Conservation (phyloP, 2,329 filamentous ascomycete species). For the Cyanodermella asteris region DNA sequence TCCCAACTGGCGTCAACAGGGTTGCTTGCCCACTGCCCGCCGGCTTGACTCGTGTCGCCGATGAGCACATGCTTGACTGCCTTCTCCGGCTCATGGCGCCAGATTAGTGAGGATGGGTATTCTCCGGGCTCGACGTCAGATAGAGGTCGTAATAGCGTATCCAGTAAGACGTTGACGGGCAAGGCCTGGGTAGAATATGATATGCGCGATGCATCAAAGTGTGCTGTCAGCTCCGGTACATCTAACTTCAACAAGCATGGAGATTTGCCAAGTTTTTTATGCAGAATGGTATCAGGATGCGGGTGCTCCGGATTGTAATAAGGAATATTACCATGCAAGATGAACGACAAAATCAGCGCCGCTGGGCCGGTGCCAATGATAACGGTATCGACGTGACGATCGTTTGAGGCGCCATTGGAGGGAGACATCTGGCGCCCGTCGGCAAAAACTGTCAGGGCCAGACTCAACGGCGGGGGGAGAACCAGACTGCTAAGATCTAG, state of each 20-base stretch:
- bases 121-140: conserved; percentile 33
- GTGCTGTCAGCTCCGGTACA: conserved; percentile 28
- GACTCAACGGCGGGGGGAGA: no score
- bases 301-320: conserved; percentile 27
- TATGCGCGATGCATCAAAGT: conserved; percentile 33
- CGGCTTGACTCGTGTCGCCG: conserved; percentile 27
- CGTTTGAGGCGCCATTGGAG: no score
- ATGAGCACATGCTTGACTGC: conserved; percentile 32
- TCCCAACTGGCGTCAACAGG: conserved; percentile 29
- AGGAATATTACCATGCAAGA: conserved; percentile 38
- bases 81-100: conserved; percentile 28
- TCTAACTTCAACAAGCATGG: conserved; percentile 26
- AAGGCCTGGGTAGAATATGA: conserved; percentile 40
- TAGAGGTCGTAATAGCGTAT: conserved; percentile 35
- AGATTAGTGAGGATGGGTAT: conserved; percentile 28
- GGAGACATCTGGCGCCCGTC: no score
- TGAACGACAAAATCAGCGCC: conserved; percentile 39
- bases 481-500: no score
- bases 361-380: conserved; percentile 36
- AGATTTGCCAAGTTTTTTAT: conserved; percentile 28
- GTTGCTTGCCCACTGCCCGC: conserved; percentile 38
- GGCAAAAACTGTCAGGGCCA: conserved; percentile 1
- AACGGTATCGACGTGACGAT: conserved; percentile 2
- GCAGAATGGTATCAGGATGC: conserved; percentile 35
- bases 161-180: conserved; percentile 36